These are phyloP conservation scores for Yarrowia yakushimensis DNA, from an alignment of 805 yeast species.

Conservation along the genomic window DNA sequence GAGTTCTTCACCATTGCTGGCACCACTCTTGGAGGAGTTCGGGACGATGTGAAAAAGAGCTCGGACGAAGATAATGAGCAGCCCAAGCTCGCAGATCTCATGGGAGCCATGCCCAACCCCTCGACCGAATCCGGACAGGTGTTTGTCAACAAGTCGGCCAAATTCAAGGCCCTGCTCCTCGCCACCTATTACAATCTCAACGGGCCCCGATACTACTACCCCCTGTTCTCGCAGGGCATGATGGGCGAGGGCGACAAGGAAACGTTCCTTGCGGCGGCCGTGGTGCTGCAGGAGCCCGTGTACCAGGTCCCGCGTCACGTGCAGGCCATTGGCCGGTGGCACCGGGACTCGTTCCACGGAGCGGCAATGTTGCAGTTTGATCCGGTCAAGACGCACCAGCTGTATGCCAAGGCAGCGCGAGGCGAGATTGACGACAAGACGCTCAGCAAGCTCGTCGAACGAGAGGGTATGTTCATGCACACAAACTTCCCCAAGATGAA, in stretches of 20 bases:
- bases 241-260: slow-evolving; percentile 85
- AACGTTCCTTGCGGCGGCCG: slow-evolving; percentile 69
- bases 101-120: slow-evolving; percentile 65
- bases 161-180: slow-evolving; percentile 54
- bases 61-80: neutral
- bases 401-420: neutral
- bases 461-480: slow-evolving; percentile 51
- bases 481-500: slow-evolving; percentile 66
- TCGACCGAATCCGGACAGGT: slow-evolving; percentile 71
- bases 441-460: slow-evolving; percentile 18
- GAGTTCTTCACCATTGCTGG: slow-evolving; percentile 66
- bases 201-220: slow-evolving; percentile 60
- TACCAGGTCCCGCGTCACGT: slow-evolving; percentile 48
- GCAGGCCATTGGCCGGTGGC: slow-evolving; percentile 41
- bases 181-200: slow-evolving; percentile 62
- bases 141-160: slow-evolving; percentile 54
- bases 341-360: slow-evolving; percentile 48
- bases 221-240: slow-evolving; percentile 56
- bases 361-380: slow-evolving; percentile 75
- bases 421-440: slow-evolving; percentile 1
- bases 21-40: slow-evolving; percentile 44
- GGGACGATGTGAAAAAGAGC: slow-evolving; percentile 37
- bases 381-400: slow-evolving; percentile 56
- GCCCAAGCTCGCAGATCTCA: slow-evolving; percentile 52
- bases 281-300: slow-evolving; percentile 54